Evolutionary conservation across 768 basidiomycete species (phyloP).

Genomic region (Boletales sp.): DNA sequence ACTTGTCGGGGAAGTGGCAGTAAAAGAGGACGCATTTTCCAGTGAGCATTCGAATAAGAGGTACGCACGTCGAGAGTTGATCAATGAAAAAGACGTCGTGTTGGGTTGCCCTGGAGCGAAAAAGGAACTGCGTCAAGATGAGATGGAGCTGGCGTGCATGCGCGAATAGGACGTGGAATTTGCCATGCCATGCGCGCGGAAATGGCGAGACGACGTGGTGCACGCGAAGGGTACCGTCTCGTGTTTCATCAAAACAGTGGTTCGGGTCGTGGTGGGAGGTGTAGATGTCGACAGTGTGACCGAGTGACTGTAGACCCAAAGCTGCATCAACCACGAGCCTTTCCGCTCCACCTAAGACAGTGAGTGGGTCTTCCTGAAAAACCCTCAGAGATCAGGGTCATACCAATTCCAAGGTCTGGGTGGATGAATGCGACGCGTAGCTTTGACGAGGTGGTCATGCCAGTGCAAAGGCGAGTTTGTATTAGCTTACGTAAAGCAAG

Average conservation of each 20-base stretch:
- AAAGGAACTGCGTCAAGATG: conserved; percentile 48
- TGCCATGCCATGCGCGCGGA: conserved; percentile 74
- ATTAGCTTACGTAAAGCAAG: too few species aligned
- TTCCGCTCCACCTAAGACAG: conserved; percentile 81
- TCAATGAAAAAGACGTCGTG: conserved; percentile 93
- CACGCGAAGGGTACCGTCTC: conserved; percentile 79
- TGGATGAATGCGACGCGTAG: conserved; percentile 81
- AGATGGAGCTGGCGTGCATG: conserved; percentile 88
- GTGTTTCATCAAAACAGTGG: conserved; percentile 92
- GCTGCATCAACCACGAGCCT: conserved; percentile 94
- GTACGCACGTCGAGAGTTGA: conserved; percentile 90
- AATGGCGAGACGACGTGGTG: conserved; percentile 70
- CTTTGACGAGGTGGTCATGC: conserved; percentile 8
- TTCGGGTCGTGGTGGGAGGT: conserved; percentile 88
- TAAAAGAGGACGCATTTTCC: conserved; percentile 91
- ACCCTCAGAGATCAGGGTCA: conserved; percentile 1
- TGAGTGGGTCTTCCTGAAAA: background rate
- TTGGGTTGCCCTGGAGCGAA: conserved; percentile 38
- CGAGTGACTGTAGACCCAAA: conserved; percentile 76
- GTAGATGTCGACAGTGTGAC: conserved; percentile 85
- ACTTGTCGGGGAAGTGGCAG: conserved; percentile 96
- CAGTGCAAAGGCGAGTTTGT: background rate
- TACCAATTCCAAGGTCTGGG: conserved; percentile 93
- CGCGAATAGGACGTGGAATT: conserved; percentile 86
- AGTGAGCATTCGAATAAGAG: conserved; percentile 65